phyloP scores from a whole-genome alignment of 225 moss, liverwort and hornwort species.

The Takakia lepidozioides region DNA sequence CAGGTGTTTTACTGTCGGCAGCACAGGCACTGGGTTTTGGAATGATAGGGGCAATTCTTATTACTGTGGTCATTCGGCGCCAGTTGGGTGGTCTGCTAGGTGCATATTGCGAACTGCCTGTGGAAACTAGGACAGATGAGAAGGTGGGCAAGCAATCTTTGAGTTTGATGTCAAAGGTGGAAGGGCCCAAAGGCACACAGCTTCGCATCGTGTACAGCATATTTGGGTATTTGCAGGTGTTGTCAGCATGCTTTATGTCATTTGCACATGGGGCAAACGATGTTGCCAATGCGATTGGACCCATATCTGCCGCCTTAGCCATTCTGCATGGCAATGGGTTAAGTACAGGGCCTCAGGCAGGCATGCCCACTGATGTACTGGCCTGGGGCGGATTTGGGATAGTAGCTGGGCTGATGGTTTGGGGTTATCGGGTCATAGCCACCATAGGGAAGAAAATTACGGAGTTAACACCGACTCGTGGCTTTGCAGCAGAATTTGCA shows the following conservation, averaged over 20 bases:
- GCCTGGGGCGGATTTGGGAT: slow-evolving; percentile 98
- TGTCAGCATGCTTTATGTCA: slow-evolving; percentile 97
- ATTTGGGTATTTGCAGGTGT: slow-evolving; percentile 84
- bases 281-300: slow-evolving; percentile 92
- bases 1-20: slow-evolving; percentile 35
- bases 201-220: slow-evolving; percentile 82
- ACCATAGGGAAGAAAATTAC: slow-evolving; percentile 92
- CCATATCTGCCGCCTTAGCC: slow-evolving; percentile 85
- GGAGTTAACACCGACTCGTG: slow-evolving; percentile 83
- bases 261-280: slow-evolving; percentile 96
- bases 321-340: slow-evolving; percentile 58
- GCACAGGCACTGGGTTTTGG: slow-evolving; percentile 67
- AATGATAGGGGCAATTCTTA: slow-evolving; percentile 51
- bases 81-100: slow-evolving; percentile 72
- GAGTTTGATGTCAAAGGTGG: slow-evolving; percentile 41
- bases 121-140: slow-evolving; percentile 19
- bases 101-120: slow-evolving; percentile 45
- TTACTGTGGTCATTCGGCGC: slow-evolving; percentile 63
- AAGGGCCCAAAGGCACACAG: slow-evolving; percentile 88
- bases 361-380: slow-evolving; percentile 72
- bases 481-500: slow-evolving; percentile 90
- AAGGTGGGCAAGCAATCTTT: slow-evolving; percentile 7
- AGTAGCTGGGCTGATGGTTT: slow-evolving; percentile 78
- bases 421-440: slow-evolving; percentile 95
- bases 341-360: slow-evolving; percentile 17